Evolutionary conservation across 75 land plant genomes (phyloP), one percentile per base, ranked within the genome.

Genomic region (Picea sitchensis): DNA sequence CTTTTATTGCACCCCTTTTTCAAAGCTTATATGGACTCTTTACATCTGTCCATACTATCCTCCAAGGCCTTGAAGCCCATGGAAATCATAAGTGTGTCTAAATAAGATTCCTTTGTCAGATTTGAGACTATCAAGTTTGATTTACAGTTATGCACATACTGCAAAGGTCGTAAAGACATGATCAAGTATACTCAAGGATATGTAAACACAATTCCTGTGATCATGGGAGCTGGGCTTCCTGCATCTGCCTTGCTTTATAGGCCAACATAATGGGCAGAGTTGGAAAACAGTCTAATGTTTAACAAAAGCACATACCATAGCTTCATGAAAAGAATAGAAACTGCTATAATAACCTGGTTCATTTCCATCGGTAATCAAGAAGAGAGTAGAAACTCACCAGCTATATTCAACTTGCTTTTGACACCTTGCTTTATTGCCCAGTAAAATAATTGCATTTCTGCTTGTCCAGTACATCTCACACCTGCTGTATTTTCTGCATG

Each of bases 381-480:
- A 78, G 32, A 17, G 31, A 18, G 51, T 1, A 15, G 41, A 59
- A 30, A 87, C 86, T 83, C 79, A 93, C 95, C 80, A 78, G 91
- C 83, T 61, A 91, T 87, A 67, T 82, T 73, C 72, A 93, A 30
- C 67, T 85, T 93, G 61, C 83, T 78, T 76, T 59, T 82, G 12
- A 85, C 87, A 65, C 93, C 95, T 76, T 93, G 81, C 59, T 56
- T 77, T 68, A 58, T 73, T 65, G 87, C 95, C 95, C 95, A 93
- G 17, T 91, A 58, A 32, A 91, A 20, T 15, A 93, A 64, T 23
- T 44, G 13, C 7, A 79, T 80, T 72, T 90, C 92, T 74, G 84
- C 80, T 1, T 79, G 85, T 80, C 77, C 76, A 36, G 18, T 76
- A 44, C 38, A 73, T 38, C 77, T 64, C 47, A 61, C 65, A 34